A percentile compares a stretch with the other conserved stretches of the same genome.
phyloP scores from a whole-genome alignment of 768 basidiomycete genomes.

The Hemileccinum rubropunctum region DNA sequence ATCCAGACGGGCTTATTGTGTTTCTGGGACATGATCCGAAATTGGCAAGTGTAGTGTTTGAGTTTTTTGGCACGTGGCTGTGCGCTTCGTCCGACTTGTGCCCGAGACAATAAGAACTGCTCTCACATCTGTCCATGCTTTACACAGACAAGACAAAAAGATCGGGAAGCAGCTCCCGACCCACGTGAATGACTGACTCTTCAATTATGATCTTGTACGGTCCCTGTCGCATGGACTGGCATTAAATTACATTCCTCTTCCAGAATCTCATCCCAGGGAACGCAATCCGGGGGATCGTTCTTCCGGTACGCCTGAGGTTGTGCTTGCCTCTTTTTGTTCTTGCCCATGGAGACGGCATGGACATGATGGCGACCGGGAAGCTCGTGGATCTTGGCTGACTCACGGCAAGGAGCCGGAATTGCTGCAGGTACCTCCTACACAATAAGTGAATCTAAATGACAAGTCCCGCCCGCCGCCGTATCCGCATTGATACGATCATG shows the following conservation, averaged over 20 bases:
- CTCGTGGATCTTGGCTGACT: neutral
- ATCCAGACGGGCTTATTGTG: slow-evolving; percentile 1
- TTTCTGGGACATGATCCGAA: slow-evolving; percentile 4
- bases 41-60: slow-evolving; percentile 25
- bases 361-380: slow-evolving; percentile 6
- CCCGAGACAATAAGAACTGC: slow-evolving; percentile 22
- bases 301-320: neutral
- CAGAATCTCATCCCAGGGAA: neutral
- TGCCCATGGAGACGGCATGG: slow-evolving; percentile 6
- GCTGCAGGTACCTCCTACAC: slow-evolving; percentile 5
- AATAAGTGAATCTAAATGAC: slow-evolving; percentile 13
- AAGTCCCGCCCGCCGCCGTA: slow-evolving; percentile 5
- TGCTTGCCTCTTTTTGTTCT: slow-evolving; percentile 21
- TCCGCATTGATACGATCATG: slow-evolving; percentile 3
- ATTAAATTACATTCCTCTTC: neutral
- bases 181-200: neutral
- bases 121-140: slow-evolving; percentile 2
- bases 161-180: neutral
- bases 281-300: neutral
- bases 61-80: slow-evolving; percentile 13
- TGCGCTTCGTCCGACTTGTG: slow-evolving; percentile 8
- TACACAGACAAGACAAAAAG: slow-evolving; percentile 16
- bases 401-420: neutral
- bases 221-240: neutral
- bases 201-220: neutral